Evolutionary conservation across 495 filamentous ascomycete species (phyloP).

Genomic region (Podospora pseudoanserina): DNA sequence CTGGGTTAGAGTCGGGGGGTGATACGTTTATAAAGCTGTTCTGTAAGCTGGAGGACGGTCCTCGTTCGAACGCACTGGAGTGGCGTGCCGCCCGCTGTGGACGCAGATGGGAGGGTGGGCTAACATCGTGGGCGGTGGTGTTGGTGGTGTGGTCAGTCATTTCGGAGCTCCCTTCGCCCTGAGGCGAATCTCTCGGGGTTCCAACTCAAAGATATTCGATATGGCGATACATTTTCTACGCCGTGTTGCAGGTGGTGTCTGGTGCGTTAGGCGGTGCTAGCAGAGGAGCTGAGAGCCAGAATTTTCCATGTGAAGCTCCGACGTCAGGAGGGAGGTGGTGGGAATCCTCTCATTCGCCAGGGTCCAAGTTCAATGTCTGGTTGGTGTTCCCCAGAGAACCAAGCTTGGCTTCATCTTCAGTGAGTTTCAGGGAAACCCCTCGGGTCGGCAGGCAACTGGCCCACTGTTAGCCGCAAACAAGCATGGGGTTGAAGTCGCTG

Average conservation of each 20-base stretch:
- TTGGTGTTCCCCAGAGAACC: constrained; percentile 7
- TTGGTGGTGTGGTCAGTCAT: constrained; percentile 21
- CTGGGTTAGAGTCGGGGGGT: constrained; percentile 19
- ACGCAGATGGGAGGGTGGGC: constrained; percentile 21
- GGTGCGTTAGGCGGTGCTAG: not conserved
- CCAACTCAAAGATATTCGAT: constrained; percentile 8
- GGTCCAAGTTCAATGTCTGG: not conserved
- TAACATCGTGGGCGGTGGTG: constrained; percentile 28
- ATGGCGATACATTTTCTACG: constrained; percentile 4
- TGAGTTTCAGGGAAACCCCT: constrained; percentile 1
- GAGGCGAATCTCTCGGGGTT: constrained; percentile 4
- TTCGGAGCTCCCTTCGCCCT: constrained; percentile 12
- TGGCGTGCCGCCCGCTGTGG: constrained; percentile 24
- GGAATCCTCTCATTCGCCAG: not conserved
- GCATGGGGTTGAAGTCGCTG: not conserved
- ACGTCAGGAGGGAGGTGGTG: constrained; percentile 4
- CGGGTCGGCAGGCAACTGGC: constrained; percentile 16
- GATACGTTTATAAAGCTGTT: constrained; percentile 17
- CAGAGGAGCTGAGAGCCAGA: not conserved
- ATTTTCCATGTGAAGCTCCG: constrained; percentile 6
- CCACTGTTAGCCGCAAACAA: constrained; percentile 19
- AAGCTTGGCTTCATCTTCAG: not conserved
- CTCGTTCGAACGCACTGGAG: constrained; percentile 15
- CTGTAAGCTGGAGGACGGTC: constrained; percentile 27
- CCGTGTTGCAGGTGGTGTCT: not conserved